Base-by-base conservation (phyloP, 139 green algal genomes). In the Chlamydomonas incerta region DNA sequence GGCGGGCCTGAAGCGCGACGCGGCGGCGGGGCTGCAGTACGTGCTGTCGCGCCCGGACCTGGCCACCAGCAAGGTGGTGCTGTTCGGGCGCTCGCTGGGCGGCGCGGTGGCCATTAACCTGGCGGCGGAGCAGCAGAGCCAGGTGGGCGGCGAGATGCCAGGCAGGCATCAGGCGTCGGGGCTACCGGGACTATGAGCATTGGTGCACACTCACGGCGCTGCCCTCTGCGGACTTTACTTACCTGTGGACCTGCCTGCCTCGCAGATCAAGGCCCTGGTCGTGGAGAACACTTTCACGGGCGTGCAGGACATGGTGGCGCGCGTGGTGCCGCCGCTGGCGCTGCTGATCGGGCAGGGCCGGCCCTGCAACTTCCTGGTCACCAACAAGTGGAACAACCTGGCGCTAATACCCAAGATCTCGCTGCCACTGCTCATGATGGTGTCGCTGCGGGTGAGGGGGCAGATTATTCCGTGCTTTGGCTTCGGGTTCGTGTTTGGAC, bases 281-380 rank as follows among this genome's bases (percentile, higher is more conserved):
- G 60, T 98, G 29, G 96, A 98, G 76, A 98, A 98, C 88, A 97
- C 96, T 0, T 98, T 98, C 88, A 95, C 91, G 2, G 91, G 79
- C 10, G 93, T 98, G 21, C 88, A 85, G 67, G 79, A 85, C 79
- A 90, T 92, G 75, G 93, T 93, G 34, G 68, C 87, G 0, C 68
- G 88, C 31, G 73, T 94, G 35, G 80, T 97, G 47, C 95, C 95
- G 18, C 86, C 94, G 17, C 82, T 97, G 34, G 70, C 74, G 29
- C 55, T 72, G 3, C 75, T 97, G 14, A 91, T 97, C 17, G 93
- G 94, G 29, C 69, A 71, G 3, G 87, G 90, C 37, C 91, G 89
- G 70, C 87, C 90, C 9, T 86, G 94, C 82, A 99, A 99, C 89
- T 97, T 90, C 34, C 87, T 99, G 60, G 90, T 99, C 23, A 93